Percentiles rank a stretch among this genome's conserved stretches.
Evolutionary conservation across 2,329 filamentous ascomycete genomes (phyloP).

Genomic region (Rutstroemia sydowiana): DNA sequence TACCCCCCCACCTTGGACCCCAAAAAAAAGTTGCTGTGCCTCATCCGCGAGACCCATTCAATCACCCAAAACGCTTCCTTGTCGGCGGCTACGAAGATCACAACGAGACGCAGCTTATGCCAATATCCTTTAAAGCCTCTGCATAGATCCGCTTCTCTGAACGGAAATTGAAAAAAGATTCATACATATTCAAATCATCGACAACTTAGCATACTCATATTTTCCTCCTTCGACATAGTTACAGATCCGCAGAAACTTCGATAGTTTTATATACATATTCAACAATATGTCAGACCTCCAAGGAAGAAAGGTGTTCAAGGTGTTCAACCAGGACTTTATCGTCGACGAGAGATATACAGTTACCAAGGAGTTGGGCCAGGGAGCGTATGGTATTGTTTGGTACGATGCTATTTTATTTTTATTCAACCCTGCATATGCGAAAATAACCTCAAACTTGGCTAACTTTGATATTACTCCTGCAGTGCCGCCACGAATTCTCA

Average conservation of each 20-base stretch:
- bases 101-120: background rate
- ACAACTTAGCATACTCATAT: background rate
- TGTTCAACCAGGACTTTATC: constrained; percentile 99
- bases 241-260: background rate
- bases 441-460: constrained; percentile 19
- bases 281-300: constrained; percentile 29
- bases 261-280: background rate
- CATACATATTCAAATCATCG: background rate
- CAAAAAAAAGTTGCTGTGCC: constrained; percentile 8
- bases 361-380: constrained; percentile 96
- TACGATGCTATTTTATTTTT: constrained; percentile 39
- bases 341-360: constrained; percentile 98
- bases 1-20: constrained; percentile 4
- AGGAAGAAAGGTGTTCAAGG: constrained; percentile 92
- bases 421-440: constrained; percentile 2
- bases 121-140: background rate
- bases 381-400: constrained; percentile 98
- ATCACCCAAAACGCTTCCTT: constrained; percentile 4
- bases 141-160: constrained; percentile 5
- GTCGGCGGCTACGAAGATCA: constrained; percentile 7
- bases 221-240: background rate
- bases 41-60: constrained; percentile 1
- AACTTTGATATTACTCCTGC: constrained; percentile 15
- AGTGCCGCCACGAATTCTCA: constrained; percentile 90
- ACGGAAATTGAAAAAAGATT: background rate